Base-by-base conservation (phyloP, 768 basidiomycete species). In the Rhizopogon roseolus region DNA sequence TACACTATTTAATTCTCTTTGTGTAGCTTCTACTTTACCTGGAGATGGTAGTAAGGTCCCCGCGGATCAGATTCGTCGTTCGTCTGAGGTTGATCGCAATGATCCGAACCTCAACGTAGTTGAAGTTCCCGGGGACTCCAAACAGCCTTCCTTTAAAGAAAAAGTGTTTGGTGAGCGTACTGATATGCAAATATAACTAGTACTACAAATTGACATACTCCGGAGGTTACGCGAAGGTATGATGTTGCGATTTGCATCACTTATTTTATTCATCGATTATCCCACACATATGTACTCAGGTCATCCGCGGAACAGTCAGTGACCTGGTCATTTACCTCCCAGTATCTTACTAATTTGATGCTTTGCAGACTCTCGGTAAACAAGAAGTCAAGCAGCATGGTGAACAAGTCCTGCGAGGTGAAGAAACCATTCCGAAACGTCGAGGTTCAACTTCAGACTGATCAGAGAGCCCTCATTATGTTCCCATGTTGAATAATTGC, bases 101-200 rank as follows among this genome's bases (percentile, higher is more conserved):
- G 69, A 67, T 13, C 61, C 60, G 19, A 64, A 57, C 19, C 34
- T 58, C 50, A 64, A 64, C 19, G 60, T 67, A 19, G 64, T 63
- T 29, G 68, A 61, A 14, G 45, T 61, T 39, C 54, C 62, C 11
- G 59, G 54, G 48, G 66, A 52, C 37, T 59, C 53, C 40, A 41
- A 49, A 32, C 66, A 72, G 49, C 73, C 78, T 29, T 73, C 82
- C 13, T 85, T 84, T 70, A 84, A 82, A 63, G 81, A 85, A 43
- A 75, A 72, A 54, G 79, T 83, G 7, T 76, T 82, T 43, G 83
- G 82, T 81, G 55, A 25, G 74, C 58, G 40, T 52, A 5, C 27
- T 13, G 22, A 1, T 22, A 22, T 41, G 6, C 19, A 32, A 42
- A 13, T 42, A 43, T 1, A 16, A 7, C 19, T n/a, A n/a, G n/a